These are phyloP conservation scores for Pittosporum tobira DNA, from an alignment of 129 eudicot genomes.

Conservation along the genomic window DNA sequence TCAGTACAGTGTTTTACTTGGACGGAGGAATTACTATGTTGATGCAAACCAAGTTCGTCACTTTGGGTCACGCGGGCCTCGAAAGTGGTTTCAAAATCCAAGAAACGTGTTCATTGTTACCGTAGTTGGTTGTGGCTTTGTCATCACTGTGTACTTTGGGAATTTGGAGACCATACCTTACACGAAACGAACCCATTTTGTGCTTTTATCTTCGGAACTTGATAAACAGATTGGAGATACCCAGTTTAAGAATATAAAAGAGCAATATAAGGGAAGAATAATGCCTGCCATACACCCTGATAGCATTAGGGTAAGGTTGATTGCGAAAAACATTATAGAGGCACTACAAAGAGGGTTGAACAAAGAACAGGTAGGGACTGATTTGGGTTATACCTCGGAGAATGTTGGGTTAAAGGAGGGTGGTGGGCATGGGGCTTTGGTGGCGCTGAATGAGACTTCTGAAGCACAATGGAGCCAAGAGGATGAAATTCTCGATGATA, in stretches of 20 bases:
- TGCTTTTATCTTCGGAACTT: slow-evolving; percentile 36
- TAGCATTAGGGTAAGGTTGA: slow-evolving; percentile 62
- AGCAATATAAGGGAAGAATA: slow-evolving; percentile 57
- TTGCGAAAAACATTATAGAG: slow-evolving; percentile 57
- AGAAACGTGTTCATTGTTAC: slow-evolving; percentile 31
- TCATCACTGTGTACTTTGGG: slow-evolving; percentile 52
- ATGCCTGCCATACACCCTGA: slow-evolving; percentile 80
- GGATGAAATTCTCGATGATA: slow-evolving; percentile 78
- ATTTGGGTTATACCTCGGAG: slow-evolving; percentile 45
- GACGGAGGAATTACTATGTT: slow-evolving; percentile 45
- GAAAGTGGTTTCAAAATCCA: slow-evolving; percentile 53
- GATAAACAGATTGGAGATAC: slow-evolving; percentile 56
- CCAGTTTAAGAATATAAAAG: slow-evolving; percentile 45
- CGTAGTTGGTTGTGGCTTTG: slow-evolving; percentile 47
- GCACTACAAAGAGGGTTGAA: slow-evolving; percentile 66
- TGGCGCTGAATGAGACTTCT: slow-evolving; percentile 28
- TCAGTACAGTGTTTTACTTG: slow-evolving; percentile 15
- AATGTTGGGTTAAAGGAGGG: slow-evolving; percentile 15
- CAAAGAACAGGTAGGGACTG: slow-evolving; percentile 76
- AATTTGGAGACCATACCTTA: slow-evolving; percentile 75
- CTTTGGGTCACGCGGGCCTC: slow-evolving; percentile 55
- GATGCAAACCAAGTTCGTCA: slow-evolving; percentile 47
- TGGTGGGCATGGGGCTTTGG: slow-evolving; percentile 27
- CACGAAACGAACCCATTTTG: slow-evolving; percentile 63
- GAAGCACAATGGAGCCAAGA: slow-evolving; percentile 51